Conservation (phyloP, 441 rosid species). For the Euphorbia neoarborescens region DNA sequence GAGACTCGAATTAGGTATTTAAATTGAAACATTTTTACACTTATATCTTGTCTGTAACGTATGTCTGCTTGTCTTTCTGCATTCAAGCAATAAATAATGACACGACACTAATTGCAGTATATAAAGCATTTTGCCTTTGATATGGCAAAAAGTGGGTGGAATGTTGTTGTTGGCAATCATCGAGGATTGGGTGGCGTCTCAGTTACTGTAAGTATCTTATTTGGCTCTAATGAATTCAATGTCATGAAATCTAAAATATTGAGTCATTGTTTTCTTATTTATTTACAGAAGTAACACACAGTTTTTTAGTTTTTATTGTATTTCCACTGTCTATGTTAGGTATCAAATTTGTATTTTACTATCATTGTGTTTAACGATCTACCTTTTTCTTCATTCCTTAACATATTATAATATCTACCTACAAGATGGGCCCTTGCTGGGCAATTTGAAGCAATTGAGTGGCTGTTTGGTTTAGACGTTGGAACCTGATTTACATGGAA, state of each 20-base stretch:
- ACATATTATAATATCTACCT: neutral
- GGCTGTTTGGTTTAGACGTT: no score
- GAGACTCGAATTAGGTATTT: neutral
- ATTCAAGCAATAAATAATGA: neutral
- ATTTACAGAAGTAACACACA: slow-evolving; percentile 1
- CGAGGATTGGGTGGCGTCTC: slow-evolving; percentile 80
- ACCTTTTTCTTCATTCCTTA: neutral
- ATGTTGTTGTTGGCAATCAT: slow-evolving; percentile 81
- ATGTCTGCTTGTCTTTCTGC: neutral
- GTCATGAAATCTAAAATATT: neutral
- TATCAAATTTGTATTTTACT: neutral
- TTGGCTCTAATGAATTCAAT: neutral
- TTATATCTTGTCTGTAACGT: neutral
- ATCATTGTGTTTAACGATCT: neutral
- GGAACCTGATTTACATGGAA: no score
- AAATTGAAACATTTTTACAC: neutral
- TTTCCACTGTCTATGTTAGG: neutral
- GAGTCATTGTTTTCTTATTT: neutral
- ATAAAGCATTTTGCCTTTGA: slow-evolving; percentile 56
- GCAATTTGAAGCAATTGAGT: neutral
- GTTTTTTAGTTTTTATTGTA: neutral
- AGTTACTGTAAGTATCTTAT: slow-evolving; percentile 52
- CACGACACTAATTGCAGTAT: slow-evolving; percentile 37
- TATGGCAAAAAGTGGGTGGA: slow-evolving; percentile 57
- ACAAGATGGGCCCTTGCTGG: neutral